Evolutionary conservation across 139 green algal genomes (phyloP).

Genomic region (Pseudopediastrum boryanum): DNA sequence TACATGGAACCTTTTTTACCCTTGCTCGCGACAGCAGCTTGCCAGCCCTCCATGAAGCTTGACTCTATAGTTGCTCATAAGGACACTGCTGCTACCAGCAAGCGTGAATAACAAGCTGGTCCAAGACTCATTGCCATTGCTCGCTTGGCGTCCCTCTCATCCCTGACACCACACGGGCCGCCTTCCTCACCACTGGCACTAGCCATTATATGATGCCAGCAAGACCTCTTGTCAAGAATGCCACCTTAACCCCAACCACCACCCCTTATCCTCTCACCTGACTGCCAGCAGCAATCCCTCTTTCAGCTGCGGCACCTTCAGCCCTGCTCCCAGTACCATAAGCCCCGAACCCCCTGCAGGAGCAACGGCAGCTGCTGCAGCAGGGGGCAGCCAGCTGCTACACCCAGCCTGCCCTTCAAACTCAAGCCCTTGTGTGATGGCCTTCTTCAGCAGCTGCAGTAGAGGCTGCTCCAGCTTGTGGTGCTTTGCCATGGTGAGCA

Average conservation of each 20-base stretch:
- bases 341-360: conserved; percentile 29
- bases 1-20: no score
- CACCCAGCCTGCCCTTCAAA: background rate
- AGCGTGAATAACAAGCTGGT: no score
- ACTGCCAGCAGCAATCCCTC: conserved; percentile 35
- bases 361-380: conserved; percentile 12
- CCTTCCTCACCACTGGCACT: no score
- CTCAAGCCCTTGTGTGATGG: background rate
- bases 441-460: conserved; percentile 35
- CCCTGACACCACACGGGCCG: no score
- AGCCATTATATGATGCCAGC: no score
- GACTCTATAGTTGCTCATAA: no score
- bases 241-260: background rate
- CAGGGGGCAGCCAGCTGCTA: conserved; percentile 1
- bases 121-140: no score
- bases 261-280: conserved; percentile 26
- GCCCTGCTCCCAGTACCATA: background rate
- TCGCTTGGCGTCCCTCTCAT: no score
- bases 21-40: no score
- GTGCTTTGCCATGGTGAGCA: conserved; percentile 19
- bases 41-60: no score
- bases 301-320: conserved; percentile 14
- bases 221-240: no score
- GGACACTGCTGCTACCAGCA: no score
- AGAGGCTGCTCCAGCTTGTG: conserved; percentile 31